phyloP scores from a whole-genome alignment of 1,139 yeast genomes.

The Taphrina communis region DNA sequence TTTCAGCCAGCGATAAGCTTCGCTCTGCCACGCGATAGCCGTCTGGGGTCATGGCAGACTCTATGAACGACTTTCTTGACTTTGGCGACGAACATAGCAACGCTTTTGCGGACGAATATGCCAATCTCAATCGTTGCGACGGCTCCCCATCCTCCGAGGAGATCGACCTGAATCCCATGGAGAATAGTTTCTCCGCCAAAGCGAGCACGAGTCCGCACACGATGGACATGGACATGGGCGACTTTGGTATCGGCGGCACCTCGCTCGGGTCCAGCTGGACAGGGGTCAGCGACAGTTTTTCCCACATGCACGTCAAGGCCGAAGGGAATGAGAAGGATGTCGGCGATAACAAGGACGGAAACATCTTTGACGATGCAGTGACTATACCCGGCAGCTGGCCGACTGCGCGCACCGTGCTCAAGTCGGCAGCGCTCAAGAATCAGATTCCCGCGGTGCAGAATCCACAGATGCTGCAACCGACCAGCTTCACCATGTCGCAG shows the following conservation, averaged over 20 bases:
- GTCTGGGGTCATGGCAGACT: constrained; percentile 19
- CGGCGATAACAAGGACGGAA: not conserved
- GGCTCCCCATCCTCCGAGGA: constrained; percentile 33
- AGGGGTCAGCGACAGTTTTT: constrained; percentile 33
- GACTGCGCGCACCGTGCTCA: not conserved
- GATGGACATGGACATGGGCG: constrained; percentile 27
- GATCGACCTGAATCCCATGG: constrained; percentile 21
- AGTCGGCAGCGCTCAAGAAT: constrained; percentile 19
- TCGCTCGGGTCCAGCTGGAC: constrained; percentile 30
- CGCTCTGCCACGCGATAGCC: not conserved
- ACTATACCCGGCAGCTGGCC: constrained; percentile 41
- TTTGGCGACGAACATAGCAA: constrained; percentile 35
- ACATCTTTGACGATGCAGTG: constrained; percentile 7
- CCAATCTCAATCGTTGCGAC: constrained; percentile 31
- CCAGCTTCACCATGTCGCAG: constrained; percentile 33
- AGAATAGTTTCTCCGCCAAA: constrained; percentile 19
- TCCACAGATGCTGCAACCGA: constrained; percentile 20
- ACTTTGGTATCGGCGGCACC: constrained; percentile 9
- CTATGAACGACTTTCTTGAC: constrained; percentile 37
- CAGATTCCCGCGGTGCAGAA: not conserved
- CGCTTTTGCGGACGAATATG: constrained; percentile 37
- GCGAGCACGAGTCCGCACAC: not conserved
- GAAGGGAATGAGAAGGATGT: not conserved
- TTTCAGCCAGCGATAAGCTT: constrained; percentile 10
- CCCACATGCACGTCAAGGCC: constrained; percentile 34